A percentile compares a stretch with the other conserved stretches of the same genome.
These are phyloP conservation scores for Dipodascopsis uninucleata DNA, from an alignment of 805 yeast genomes.

Conservation along the genomic window DNA sequence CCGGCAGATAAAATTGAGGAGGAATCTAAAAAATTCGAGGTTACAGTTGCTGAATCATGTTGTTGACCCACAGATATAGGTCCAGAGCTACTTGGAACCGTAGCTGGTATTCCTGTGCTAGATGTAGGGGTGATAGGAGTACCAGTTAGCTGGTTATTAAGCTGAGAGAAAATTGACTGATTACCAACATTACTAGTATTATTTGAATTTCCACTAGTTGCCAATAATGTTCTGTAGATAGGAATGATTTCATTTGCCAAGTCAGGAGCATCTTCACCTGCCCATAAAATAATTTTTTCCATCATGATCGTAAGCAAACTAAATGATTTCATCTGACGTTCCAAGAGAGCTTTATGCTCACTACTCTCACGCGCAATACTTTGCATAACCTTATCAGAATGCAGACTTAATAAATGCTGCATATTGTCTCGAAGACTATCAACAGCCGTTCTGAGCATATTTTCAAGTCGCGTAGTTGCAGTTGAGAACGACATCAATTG, in stretches of 20 bases:
- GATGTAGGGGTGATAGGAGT: too few species aligned
- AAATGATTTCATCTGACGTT: conserved; percentile 13
- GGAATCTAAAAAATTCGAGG: too few species aligned
- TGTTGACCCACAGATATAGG: too few species aligned
- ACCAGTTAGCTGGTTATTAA: too few species aligned
- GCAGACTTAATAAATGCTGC: conserved; percentile 15
- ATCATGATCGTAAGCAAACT: conserved; percentile 10
- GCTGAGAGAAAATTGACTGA: too few species aligned
- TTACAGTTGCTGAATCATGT: too few species aligned
- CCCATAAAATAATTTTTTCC: conserved; percentile 17
- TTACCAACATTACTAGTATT: too few species aligned
- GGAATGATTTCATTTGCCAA: conserved; percentile 3
- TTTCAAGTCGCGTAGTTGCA: background rate
- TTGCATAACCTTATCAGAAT: conserved; percentile 13
- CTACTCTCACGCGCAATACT: conserved; percentile 13
- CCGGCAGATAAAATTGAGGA: too few species aligned
- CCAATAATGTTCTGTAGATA: background rate
- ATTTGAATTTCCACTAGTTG: too few species aligned
- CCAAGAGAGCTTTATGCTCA: conserved; percentile 16
- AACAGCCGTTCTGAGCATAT: background rate
- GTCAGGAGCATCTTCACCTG: conserved; percentile 13
- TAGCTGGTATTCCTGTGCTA: too few species aligned
- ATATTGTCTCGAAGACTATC: conserved; percentile 12
- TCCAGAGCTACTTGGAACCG: too few species aligned
- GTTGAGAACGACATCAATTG: background rate